Percentiles rank a stretch among this genome's conserved stretches.
These are phyloP conservation scores for Allium sativum DNA, from an alignment of 106 monocot species.

Conservation along the genomic window DNA sequence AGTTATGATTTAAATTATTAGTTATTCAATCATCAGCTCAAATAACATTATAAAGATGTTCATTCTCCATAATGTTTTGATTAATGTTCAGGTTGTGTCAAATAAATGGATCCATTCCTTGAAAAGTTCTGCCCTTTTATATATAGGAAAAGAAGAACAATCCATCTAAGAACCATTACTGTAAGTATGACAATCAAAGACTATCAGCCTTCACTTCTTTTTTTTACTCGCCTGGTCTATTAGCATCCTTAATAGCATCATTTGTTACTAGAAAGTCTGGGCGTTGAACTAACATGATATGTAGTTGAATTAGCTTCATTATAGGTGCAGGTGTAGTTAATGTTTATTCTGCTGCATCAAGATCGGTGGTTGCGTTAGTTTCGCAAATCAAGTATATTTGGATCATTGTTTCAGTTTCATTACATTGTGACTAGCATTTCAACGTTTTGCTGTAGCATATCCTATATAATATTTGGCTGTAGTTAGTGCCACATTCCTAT, in stretches of 20 bases:
- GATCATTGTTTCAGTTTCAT: too few relatives aligned
- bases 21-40: too few relatives aligned
- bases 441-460: too few relatives aligned
- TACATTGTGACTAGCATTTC: too few relatives aligned
- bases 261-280: constrained; percentile 71
- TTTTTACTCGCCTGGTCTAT: constrained; percentile 85
- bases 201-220: constrained; percentile 93
- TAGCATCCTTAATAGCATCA: constrained; percentile 70
- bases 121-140: constrained; percentile 87
- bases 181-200: constrained; percentile 96
- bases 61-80: not conserved
- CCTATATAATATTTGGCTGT: too few relatives aligned
- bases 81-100: constrained; percentile 68
- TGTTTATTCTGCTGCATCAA: constrained; percentile 68
- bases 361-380: constrained; percentile 86
- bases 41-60: too few relatives aligned
- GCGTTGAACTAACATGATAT: constrained; percentile 63
- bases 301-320: constrained; percentile 72
- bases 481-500: constrained; percentile 85
- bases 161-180: constrained; percentile 64
- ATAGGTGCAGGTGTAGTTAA: constrained; percentile 74
- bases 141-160: constrained; percentile 62
- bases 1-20: too few relatives aligned
- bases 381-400: constrained; percentile 95
- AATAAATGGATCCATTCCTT: constrained; percentile 93